These are phyloP conservation scores for Hypholoma sublateritium DNA, from an alignment of 768 basidiomycete species.

Conservation along the genomic window DNA sequence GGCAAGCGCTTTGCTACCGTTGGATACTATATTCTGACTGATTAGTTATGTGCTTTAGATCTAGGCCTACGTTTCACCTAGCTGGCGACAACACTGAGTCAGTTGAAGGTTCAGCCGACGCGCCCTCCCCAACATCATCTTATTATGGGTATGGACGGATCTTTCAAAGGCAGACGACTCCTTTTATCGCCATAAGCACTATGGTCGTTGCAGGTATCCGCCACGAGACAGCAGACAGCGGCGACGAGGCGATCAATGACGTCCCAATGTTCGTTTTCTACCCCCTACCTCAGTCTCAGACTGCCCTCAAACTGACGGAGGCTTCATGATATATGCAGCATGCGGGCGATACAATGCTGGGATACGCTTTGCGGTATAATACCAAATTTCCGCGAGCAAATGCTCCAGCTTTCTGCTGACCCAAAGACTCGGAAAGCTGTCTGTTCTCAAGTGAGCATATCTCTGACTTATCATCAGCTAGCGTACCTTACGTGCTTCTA, in stretches of 20 bases:
- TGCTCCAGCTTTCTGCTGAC: not conserved
- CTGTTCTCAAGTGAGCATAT: not conserved
- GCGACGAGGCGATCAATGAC: not conserved
- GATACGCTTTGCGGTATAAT: not conserved
- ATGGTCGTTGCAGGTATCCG: not conserved
- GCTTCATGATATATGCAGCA: not conserved
- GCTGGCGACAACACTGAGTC: not conserved
- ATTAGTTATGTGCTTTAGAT: not conserved
- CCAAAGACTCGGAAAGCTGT: not conserved
- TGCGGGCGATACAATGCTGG: not conserved
- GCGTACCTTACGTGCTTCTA: not conserved
- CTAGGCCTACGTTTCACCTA: not conserved
- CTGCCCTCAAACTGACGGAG: too few relatives aligned
- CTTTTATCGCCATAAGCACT: not conserved
- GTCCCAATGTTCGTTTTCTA: not conserved
- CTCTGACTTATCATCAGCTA: not conserved
- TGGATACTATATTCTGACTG: not conserved
- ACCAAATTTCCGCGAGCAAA: not conserved
- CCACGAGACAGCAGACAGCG: not conserved
- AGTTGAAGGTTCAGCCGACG: not conserved
- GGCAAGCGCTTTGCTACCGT: not conserved
- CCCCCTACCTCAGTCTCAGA: not conserved
- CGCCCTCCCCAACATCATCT: not conserved
- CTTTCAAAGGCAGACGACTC: not conserved
- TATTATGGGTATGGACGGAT: not conserved